Base-by-base conservation (phyloP, 2,329 filamentous ascomycete genomes). In the Penicillium sp. region DNA sequence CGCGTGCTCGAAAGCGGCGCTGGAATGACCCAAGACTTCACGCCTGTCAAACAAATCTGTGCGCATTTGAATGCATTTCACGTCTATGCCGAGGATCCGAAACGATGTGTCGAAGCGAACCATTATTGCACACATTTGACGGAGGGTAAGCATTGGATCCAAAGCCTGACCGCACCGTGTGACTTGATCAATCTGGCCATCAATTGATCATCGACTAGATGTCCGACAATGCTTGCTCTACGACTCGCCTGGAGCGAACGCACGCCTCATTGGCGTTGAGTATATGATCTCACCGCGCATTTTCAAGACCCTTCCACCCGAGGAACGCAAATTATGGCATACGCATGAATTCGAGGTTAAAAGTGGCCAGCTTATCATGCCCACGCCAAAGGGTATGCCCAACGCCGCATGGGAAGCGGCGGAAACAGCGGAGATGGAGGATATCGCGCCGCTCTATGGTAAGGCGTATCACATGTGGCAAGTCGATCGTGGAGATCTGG, bases 381-480 rank as follows among this genome's bases (percentile, higher is more conserved):
- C 77, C 0, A 66, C 72, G 28, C 74, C 75, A 1, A 51, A 66
- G 17, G 66, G 63, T 0, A 53, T 73, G 0, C 87, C 88, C 0
- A 80, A 83, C 25, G 75, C 82, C 0, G 84, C 80, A 0, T 96
- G 91, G 91, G 89, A 95, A 63, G 73, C 82, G 4, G 88, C 90
- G 1, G 92, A 96, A 78, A 90, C 85, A 35, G 83, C 84, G 49
- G 91, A 94, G 75, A 95, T 96, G 90, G 85, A 89, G 63, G 83
- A 92, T 59, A 82, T 95, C 0, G 78, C 91, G 3, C 81, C 84
- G 0, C 73, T 95, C 2, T 96, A 96, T 70, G 92, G 92, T 10
- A 96, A 96, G 73, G 86, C 89, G 1, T 95, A 89, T 74, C 91
- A 96, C 73, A 81, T 95, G 43, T 96, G 92, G 92, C 90, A 96